Base-by-base conservation (phyloP, 805 yeast species). In the Wickerhamomyces queroliae region DNA sequence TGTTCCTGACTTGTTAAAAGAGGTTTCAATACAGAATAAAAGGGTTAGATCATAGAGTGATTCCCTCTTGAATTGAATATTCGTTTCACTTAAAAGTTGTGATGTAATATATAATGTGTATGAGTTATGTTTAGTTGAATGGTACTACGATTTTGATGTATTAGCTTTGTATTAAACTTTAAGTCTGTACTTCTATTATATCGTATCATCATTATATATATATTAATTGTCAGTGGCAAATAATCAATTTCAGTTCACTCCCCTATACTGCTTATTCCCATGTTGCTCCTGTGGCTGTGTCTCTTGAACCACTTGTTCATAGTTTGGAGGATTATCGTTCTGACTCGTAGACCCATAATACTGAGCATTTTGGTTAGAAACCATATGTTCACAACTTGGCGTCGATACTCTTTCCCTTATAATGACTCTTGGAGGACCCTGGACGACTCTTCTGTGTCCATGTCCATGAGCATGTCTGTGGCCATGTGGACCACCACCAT, bases 321-420 rank as follows among this genome's bases (percentile, higher is more conserved):
- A 31, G 42, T 46, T 42, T 33, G 49, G 48, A 16, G 53, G 53
- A n/a, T 48, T 49, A 18, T 44, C 45, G 34, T 32, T 41, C n/a
- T n/a, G n/a, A 24, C 37, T 41, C 2, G 46, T 43, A 2, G 49
- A 33, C 1, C 47, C 51, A n/a, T 46, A 48, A 11, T 18, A 19
- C 12, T 11, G 43, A 29, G 19, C 20, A 29, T 15, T 40, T 37
- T 12, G 13, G 8, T 12, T 24, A 32, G 35, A 33, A 20, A 30
- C 16, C 7, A 45, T 35, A 19, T 38, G 44, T 19, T 42, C 48
- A 15, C 15, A 30, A 7, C 44, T 25, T 21, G 48, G 48, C 3
- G 49, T 36, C 12, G 38, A 39, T 3, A 42, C 43, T 13, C 38
- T 27, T 16, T 43, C 49, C 26, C 47, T 43, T 11, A 37, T 35